These are phyloP conservation scores for Rhodotorula sp. DNA, from an alignment of 1,284 basidiomycete species.

Conservation along the genomic window DNA sequence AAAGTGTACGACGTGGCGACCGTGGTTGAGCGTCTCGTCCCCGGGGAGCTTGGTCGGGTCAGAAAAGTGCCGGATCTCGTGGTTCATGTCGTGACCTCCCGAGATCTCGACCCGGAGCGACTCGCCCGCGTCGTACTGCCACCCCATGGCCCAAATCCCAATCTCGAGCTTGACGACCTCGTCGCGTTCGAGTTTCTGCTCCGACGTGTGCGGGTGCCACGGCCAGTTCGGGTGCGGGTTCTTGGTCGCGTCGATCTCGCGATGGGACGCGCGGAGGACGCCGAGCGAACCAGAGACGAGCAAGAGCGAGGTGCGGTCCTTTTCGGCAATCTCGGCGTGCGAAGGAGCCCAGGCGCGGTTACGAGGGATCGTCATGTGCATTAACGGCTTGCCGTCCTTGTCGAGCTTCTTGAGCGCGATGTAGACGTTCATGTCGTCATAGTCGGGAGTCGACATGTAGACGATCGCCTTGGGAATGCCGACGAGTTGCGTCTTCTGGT, in stretches of 20 bases:
- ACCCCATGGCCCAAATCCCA: conserved; percentile 44
- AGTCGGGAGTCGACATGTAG: conserved; percentile 40
- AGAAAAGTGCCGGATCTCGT: conserved; percentile 23
- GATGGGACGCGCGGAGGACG: conserved; percentile 44
- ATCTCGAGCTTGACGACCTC: conserved; percentile 43
- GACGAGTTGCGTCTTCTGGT: conserved; percentile 36
- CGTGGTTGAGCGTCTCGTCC: conserved; percentile 20
- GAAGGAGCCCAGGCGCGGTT: conserved; percentile 29
- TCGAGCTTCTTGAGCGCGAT: conserved; percentile 43
- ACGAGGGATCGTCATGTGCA: conserved; percentile 40
- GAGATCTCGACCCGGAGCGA: conserved; percentile 28
- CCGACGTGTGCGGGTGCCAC: conserved; percentile 30
- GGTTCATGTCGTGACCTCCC: conserved; percentile 20
- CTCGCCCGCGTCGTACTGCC: conserved; percentile 44
- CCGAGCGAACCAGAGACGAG: conserved; percentile 41
- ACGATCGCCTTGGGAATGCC: conserved; percentile 42
- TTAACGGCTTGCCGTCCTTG: conserved; percentile 36
- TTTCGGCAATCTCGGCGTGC: conserved; percentile 37
- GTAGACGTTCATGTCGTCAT: conserved; percentile 44
- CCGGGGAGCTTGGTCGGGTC: conserved; percentile 9
- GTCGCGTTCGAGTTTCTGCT: conserved; percentile 39
- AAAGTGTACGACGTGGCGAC: conserved; percentile 14
- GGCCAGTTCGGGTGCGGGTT: conserved; percentile 15
- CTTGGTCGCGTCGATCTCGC: conserved; percentile 20
- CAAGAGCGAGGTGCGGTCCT: conserved; percentile 23